Evolutionary conservation across 1,284 basidiomycete genomes (phyloP).

Genomic region (Stereum hirsutum): DNA sequence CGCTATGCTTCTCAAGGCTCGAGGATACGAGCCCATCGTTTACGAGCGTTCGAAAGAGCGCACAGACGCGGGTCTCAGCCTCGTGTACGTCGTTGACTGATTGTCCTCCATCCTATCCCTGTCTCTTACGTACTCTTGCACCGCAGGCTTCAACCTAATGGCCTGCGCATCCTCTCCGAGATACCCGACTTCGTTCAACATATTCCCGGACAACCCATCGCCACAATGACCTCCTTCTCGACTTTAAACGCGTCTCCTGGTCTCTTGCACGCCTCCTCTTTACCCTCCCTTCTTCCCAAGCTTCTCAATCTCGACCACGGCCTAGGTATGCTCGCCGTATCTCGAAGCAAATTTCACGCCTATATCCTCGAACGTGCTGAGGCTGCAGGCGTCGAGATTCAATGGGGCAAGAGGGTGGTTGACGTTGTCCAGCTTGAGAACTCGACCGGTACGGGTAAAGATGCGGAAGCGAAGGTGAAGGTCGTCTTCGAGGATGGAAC

Average conservation of each 20-base stretch:
- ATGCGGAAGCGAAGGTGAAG: constrained; percentile 18
- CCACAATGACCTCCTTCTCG: constrained; percentile 19
- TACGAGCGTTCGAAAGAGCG: constrained; percentile 27
- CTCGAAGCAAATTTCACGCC: constrained; percentile 23
- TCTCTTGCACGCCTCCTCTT: constrained; percentile 19
- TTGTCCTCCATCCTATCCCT: no score
- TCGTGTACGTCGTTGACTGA: constrained; percentile 22
- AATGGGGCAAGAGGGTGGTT: constrained; percentile 27
- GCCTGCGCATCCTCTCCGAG: constrained; percentile 28
- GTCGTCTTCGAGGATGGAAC: constrained; percentile 30
- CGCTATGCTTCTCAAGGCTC: constrained; percentile 31
- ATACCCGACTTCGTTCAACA: constrained; percentile 27
- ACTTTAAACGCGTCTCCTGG: constrained; percentile 22
- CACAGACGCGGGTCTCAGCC: constrained; percentile 25
- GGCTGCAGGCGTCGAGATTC: constrained; percentile 25
- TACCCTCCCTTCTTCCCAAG: constrained; percentile 12
- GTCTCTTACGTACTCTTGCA: neutral
- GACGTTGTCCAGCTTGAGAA: constrained; percentile 21
- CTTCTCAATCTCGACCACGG: constrained; percentile 13
- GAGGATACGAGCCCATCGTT: constrained; percentile 31
- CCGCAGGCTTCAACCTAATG: constrained; percentile 31
- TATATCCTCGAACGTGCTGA: constrained; percentile 24
- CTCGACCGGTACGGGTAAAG: no score
- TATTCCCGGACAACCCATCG: constrained; percentile 21
- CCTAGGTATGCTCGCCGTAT: constrained; percentile 22